phyloP scores from a whole-genome alignment of 2,329 filamentous ascomycete genomes.

The Sclerotinia subarctica region DNA sequence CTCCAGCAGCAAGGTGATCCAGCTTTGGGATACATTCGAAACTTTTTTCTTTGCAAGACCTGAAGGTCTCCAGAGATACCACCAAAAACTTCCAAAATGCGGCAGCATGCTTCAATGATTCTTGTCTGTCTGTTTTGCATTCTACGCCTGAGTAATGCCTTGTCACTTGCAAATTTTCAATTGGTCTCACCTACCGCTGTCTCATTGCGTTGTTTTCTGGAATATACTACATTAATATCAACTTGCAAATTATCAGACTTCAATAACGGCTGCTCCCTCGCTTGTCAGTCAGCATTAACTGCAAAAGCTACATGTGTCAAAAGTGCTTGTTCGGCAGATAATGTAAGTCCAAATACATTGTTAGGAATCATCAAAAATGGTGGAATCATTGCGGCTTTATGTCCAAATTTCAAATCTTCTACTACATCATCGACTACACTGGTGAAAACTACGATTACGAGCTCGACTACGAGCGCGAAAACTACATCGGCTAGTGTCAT shows the following conservation, averaged over 20 bases:
- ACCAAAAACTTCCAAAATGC: conserved; percentile 18
- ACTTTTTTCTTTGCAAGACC: conserved; percentile 6
- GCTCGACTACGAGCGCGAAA: conserved; percentile 17
- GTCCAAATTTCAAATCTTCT: conserved; percentile 26
- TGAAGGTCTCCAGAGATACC: conserved; percentile 7
- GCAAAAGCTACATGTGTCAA: conserved; percentile 26
- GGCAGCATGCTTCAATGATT: conserved; percentile 11
- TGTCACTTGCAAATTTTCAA: conserved; percentile 38
- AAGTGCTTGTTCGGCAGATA: conserved; percentile 27
- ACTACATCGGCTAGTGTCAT: conserved; percentile 19
- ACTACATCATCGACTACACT: conserved; percentile 19
- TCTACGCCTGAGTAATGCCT: conserved; percentile 30
- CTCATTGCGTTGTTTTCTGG: conserved; percentile 30
- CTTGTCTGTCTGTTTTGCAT: conserved; percentile 25
- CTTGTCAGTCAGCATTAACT: conserved; percentile 30
- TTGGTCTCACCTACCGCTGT: conserved; percentile 29
- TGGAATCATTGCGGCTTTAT: conserved; percentile 35
- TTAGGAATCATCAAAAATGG: conserved; percentile 36
- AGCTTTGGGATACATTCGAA: conserved; percentile 9
- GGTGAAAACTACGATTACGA: conserved; percentile 12
- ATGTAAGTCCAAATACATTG: conserved; percentile 30
- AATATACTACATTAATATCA: conserved; percentile 34
- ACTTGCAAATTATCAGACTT: conserved; percentile 34
- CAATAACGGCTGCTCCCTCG: conserved; percentile 32
- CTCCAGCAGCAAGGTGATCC: conserved; percentile 1